phyloP scores from a whole-genome alignment of 2,329 filamentous ascomycete species.

The Sordariomycetes sp. region DNA sequence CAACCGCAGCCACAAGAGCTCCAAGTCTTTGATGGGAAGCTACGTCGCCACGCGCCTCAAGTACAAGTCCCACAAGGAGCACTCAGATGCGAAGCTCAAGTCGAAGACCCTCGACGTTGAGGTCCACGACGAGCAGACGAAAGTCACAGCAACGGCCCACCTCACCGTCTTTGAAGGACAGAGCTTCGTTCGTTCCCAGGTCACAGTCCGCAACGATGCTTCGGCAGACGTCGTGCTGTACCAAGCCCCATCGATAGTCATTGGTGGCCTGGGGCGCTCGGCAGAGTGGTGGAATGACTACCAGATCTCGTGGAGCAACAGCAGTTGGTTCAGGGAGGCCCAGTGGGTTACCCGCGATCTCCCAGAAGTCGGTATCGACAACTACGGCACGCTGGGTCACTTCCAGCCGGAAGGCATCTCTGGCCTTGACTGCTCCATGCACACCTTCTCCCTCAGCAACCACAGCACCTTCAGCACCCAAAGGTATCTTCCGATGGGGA shows the following conservation, averaged over 20 bases:
- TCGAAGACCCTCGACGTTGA: slow-evolving; percentile 10
- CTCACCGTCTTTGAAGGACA: slow-evolving; percentile 10
- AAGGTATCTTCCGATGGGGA: slow-evolving; percentile 18
- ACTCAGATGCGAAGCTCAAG: background rate
- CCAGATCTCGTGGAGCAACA: slow-evolving; percentile 10
- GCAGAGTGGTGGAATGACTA: slow-evolving; percentile 15
- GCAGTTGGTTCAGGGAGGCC: slow-evolving; percentile 22
- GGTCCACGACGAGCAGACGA: slow-evolving; percentile 8
- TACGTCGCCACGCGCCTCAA: slow-evolving; percentile 13
- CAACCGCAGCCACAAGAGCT: slow-evolving; percentile 11
- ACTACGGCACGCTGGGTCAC: slow-evolving; percentile 11
- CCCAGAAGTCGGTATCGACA: slow-evolving; percentile 17
- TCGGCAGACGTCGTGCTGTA: slow-evolving; percentile 5
- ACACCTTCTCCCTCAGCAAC: slow-evolving; percentile 13
- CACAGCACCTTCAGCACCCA: slow-evolving; percentile 19
- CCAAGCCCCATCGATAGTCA: slow-evolving; percentile 13
- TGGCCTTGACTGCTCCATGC: slow-evolving; percentile 9
- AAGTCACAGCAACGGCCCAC: slow-evolving; percentile 10
- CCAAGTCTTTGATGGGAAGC: slow-evolving; percentile 14
- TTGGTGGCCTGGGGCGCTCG: slow-evolving; percentile 9
- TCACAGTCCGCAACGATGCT: slow-evolving; percentile 12
- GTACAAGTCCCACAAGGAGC: slow-evolving; percentile 11
- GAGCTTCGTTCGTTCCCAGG: slow-evolving; percentile 10
- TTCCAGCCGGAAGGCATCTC: slow-evolving; percentile 7
- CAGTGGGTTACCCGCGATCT: slow-evolving; percentile 18